Evolutionary conservation across 768 basidiomycete genomes (phyloP).

Genomic region (Dacryopinax spathularia): DNA sequence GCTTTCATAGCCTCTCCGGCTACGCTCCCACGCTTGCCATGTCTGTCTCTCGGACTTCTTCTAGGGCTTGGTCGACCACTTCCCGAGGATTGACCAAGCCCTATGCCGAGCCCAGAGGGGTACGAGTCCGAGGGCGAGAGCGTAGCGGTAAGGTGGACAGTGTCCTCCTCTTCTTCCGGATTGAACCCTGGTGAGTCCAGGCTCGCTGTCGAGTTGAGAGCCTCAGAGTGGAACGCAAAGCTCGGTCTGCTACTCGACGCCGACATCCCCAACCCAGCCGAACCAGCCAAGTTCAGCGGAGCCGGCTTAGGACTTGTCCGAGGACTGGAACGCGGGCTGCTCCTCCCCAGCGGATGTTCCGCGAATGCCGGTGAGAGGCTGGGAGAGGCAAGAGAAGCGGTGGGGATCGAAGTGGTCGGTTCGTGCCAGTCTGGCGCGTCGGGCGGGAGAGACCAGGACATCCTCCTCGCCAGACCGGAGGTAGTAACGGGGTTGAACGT

Average conservation of each 20-base stretch:
- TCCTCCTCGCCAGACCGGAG: background rate
- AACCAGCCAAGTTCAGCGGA: background rate
- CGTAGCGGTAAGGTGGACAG: background rate
- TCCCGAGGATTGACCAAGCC: too few relatives aligned
- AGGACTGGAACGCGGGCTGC: too few relatives aligned
- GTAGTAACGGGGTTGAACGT: background rate
- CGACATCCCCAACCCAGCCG: background rate
- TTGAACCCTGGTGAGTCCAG: background rate
- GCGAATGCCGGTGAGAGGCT: too few relatives aligned
- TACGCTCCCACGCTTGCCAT: background rate
- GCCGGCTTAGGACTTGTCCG: background rate
- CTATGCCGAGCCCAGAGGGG: background rate
- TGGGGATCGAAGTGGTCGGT: background rate
- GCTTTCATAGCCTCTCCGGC: constrained; percentile 9
- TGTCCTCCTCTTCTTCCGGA: background rate
- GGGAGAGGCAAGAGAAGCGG: too few relatives aligned
- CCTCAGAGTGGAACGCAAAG: background rate
- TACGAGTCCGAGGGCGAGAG: background rate
- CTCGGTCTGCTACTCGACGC: background rate
- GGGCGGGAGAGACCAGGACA: background rate
- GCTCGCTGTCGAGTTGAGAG: background rate
- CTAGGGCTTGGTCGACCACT: background rate
- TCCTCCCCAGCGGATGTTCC: too few relatives aligned
- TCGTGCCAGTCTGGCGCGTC: background rate
- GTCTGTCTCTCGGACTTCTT: background rate